Conservation (phyloP, 2,329 filamentous ascomycete species). For the Hypoxylon rubiginosum region DNA sequence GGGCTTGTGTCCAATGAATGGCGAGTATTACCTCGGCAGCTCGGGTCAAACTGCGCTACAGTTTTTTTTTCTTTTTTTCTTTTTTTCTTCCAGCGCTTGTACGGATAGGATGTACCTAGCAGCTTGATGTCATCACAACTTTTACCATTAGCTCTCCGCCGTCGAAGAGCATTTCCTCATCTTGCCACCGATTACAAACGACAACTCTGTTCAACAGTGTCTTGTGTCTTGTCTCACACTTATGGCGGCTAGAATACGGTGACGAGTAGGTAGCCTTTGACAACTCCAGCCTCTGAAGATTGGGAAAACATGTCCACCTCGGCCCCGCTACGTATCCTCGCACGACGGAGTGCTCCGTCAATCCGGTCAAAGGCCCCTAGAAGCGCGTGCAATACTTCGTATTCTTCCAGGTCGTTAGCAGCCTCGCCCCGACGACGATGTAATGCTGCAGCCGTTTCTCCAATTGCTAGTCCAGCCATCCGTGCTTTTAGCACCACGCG, state of each 20-base stretch:
- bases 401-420: slow-evolving; percentile 36
- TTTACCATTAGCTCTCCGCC: no score
- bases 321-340: slow-evolving; percentile 46
- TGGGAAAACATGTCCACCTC: slow-evolving; percentile 47
- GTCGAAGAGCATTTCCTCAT: neutral
- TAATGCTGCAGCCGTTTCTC: slow-evolving; percentile 27
- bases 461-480: slow-evolving; percentile 29
- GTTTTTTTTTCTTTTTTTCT: no score
- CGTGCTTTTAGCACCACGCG: slow-evolving; percentile 57
- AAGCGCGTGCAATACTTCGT: slow-evolving; percentile 40
- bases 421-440: slow-evolving; percentile 34
- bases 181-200: slow-evolving; percentile 12
- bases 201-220: neutral
- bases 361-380: slow-evolving; percentile 38
- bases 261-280: slow-evolving; percentile 4
- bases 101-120: slow-evolving; percentile 2
- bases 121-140: slow-evolving; percentile 40
- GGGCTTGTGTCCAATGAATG: slow-evolving; percentile 33
- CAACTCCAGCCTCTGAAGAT: slow-evolving; percentile 2
- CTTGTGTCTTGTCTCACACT: slow-evolving; percentile 2
- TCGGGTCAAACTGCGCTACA: no score
- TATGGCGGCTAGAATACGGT: slow-evolving; percentile 36
- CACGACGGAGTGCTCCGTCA: slow-evolving; percentile 46
- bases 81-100: neutral
- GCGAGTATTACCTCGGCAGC: slow-evolving; percentile 35